Evolutionary conservation across 2,329 filamentous ascomycete species (phyloP), one percentile per base, ranked within the genome.

Genomic region (Phyllosticta citribraziliensis): DNA sequence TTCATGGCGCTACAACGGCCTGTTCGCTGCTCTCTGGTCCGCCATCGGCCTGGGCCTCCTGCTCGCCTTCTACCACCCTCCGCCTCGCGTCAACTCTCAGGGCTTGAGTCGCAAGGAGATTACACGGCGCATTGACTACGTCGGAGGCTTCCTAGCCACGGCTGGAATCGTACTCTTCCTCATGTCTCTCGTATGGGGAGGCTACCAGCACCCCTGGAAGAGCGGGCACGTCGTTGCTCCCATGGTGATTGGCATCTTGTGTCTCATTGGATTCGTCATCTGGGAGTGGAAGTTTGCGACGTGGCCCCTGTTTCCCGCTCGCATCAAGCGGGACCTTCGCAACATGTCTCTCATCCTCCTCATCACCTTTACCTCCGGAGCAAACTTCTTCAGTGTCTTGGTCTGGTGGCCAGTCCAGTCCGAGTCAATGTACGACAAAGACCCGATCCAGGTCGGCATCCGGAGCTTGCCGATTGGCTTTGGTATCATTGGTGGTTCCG

Each of bases 401-500:
- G 64, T 74, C n/a, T 70, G 73, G 58, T 73, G 69, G 70, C 72
- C 71, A 10, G 70, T 68, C 0, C 66, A 73, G 56, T 63, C 69
- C 4, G 71, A 68, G 65, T 71, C 72, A 52, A 69, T 72, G 25
- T 74, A 72, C 51, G 70, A 70, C 25, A 82, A 88, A 64, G 82
- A 87, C 64, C 84, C 85, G 0, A 70, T 86, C 19, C 79, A 77
- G 22, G 80, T 88, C 59, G 86, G 86, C n/a, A 73, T 88, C 62
- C 80, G 86, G 62, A 83, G 83, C 51, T 71, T 89, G 5, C 85
- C 86, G 1, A 79, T 88, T 64, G 85, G 83, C 1, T 84, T 88
- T 63, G 80, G 80, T 24, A 86, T 88, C 67, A 77, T 88, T 35
- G 73, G 72, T 35, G 86, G 86, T 12, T 84, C 85, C 24, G 79